Evolutionary conservation across 139 green algal genomes (phyloP), one percentile per base, ranked within the genome.

Genomic region (Tetratostichococcus sp.): DNA sequence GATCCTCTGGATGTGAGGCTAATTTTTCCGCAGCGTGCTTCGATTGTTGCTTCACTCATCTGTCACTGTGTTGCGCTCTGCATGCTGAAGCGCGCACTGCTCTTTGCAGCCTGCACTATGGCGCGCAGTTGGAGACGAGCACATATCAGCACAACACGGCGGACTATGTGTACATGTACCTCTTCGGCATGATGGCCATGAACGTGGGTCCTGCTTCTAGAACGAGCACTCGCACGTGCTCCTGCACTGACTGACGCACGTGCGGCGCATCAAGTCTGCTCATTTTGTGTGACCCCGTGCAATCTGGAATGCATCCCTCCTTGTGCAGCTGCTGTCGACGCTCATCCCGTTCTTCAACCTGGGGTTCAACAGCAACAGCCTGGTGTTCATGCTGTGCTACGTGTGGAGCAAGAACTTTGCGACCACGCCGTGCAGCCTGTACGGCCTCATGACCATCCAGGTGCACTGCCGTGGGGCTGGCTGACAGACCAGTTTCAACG

Each of bases 341-440:
- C 34, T 68, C 21, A n/a, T 82, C 21, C 86, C 86, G 14, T 69
- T 78, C 23, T 75, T 91, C 33, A 31, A 73, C 14, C n/a, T 78
- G 35, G 25, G 16, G 19, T 86, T 93, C 32, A 80, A 91, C 42
- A 82, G 71, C 26, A n/a, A 28, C 2, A 39, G 84, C 28, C 69
- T 94, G 4, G 57, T 94, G n/a, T 90, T 85, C 69, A 85, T 91
- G 79, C 70, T 93, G n/a, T 14, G 92, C n/a, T 93, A 93, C 76
- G 66, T 94, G 30, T 93, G 88, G 88, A 83, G 69, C 73, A 79
- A 80, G 4, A 76, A 83, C 23, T 82, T 80, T 34, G 28, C 62
- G 6, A 68, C 62, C 62, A 68, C n/a, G 28, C n/a, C n/a, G 4
- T 32, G n/a, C 28, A 35, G 28, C 62, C n/a, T 68, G n/a, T 68